Conservation (phyloP, 2,329 filamentous ascomycete genomes). For the Fonsecaea multimorphosa region DNA sequence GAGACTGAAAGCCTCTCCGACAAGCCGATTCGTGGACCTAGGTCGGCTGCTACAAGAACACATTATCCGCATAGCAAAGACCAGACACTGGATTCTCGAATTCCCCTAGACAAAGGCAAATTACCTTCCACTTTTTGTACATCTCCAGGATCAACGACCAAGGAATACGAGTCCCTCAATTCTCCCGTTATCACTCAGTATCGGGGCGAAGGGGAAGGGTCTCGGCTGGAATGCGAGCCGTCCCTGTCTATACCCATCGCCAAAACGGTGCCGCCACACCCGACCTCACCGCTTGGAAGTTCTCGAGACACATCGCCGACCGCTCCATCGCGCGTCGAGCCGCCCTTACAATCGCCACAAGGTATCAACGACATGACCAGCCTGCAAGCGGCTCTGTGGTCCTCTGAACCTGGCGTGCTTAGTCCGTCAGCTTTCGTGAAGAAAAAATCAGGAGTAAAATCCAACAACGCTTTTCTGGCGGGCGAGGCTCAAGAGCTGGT, state of each 20-base stretch:
- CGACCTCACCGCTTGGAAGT: neutral
- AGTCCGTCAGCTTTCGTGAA: conserved; percentile 2
- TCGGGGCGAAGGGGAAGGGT: neutral
- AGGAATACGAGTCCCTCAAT: neutral
- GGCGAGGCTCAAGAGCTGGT: conserved; percentile 37
- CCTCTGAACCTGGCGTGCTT: conserved; percentile 15
- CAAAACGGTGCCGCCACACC: neutral
- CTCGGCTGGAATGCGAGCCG: neutral
- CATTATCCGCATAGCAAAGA: neutral
- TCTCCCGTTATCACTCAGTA: neutral
- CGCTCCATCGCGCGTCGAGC: neutral
- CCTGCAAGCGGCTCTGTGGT: conserved; percentile 6
- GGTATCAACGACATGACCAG: neutral
- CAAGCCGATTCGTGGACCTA: neutral
- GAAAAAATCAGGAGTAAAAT: conserved; percentile 6
- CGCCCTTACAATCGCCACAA: neutral
- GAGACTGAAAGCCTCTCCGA: conserved; percentile 17
- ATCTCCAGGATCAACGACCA: neutral
- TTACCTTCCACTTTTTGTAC: neutral
- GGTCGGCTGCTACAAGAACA: neutral
- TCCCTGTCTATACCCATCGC: neutral
- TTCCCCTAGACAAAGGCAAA: neutral
- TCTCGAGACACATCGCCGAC: neutral
- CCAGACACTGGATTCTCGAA: neutral
- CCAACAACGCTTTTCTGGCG: conserved; percentile 34